phyloP scores from a whole-genome alignment of 176 grass and related monocot species.

The Eragrostis nindensis region DNA sequence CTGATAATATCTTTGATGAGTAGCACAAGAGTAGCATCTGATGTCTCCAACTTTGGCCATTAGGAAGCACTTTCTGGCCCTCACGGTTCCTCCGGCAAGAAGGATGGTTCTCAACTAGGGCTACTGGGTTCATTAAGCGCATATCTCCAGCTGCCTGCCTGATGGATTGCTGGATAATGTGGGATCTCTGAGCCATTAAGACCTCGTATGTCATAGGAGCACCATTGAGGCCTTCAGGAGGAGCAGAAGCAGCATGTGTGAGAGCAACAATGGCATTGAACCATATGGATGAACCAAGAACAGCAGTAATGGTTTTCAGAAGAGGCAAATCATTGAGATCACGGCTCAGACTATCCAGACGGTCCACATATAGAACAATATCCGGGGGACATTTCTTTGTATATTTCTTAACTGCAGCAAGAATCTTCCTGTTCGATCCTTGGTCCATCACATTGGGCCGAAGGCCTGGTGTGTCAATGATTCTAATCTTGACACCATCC shows the following conservation, averaged over 20 bases:
- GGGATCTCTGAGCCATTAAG: conserved; percentile 82
- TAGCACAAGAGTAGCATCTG: conserved; percentile 88
- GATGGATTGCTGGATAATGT: conserved; percentile 86
- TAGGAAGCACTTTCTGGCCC: conserved; percentile 78
- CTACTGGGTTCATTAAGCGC: conserved; percentile 86
- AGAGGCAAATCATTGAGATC: conserved; percentile 93
- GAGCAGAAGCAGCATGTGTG: conserved; percentile 91
- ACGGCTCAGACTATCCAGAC: conserved; percentile 68
- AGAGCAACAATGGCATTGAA: conserved; percentile 88
- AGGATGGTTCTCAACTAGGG: conserved; percentile 93
- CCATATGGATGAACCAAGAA: conserved; percentile 92
- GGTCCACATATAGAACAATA: conserved; percentile 91
- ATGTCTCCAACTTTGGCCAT: conserved; percentile 85
- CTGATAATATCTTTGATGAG: conserved; percentile 95
- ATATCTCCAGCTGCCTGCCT: conserved; percentile 85
- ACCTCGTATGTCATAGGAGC: conserved; percentile 85
- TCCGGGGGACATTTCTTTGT: conserved; percentile 89
- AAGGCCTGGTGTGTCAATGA: conserved; percentile 91
- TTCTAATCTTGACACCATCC: conserved; percentile 80
- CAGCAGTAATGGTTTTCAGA: conserved; percentile 74
- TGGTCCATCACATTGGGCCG: conserved; percentile 79
- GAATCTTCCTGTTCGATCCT: conserved; percentile 76
- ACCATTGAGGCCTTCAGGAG: conserved; percentile 84
- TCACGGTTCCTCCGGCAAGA: conserved; percentile 78
- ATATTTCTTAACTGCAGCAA: conserved; percentile 74